Evolutionary conservation across 768 basidiomycete species (phyloP), one percentile per base, ranked within the genome.

Genomic region (Leccinum barrowsii): DNA sequence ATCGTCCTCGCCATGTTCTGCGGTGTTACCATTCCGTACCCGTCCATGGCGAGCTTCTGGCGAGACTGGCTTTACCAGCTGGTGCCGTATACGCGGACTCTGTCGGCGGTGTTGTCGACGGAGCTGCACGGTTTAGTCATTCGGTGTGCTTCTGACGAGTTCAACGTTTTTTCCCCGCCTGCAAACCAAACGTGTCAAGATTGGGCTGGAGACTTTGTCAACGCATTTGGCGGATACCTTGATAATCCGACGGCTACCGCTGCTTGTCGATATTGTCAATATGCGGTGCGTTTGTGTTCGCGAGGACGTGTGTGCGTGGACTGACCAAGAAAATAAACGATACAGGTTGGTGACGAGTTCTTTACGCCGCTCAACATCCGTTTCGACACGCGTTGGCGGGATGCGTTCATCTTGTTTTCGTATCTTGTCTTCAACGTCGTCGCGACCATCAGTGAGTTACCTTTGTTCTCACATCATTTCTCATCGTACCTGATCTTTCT

Each of bases 11-110:
- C 82, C 4, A 80, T 85, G 15, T 92, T 92, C 81, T 90, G 89
- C 63, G 92, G 92, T 67, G 89, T 92, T 15, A 87, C 87, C 1
- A 83, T 92, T 55, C 89, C 89, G 0, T 86, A 81, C 57, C 82
- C 85, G 0, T 79, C 78, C 4, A 72, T 92, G 70, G 78, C 79
- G 10, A 67, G 70, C 28, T 91, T 90, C 78, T 91, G 87, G 87
- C 76, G 81, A 60, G 78, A 77, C n/a, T 93, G 90, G 90, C 71
- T 92, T 15, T 93, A 93, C 71, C 78, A 85, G 60, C 74, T 89
- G 7, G 76, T 77, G 48, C 90, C 91, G 0, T 90, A 85, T 70
- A 91, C 88, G 0, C 82, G 89, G 22, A 76, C 83, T 11, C 71
- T 92, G 24, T 79, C 85, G 6, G 83, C 90, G 17, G 86, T 93